Percentiles rank a stretch among this genome's conserved stretches.
Evolutionary conservation across 768 basidiomycete species (phyloP).

Genomic region (Naganishia antarctica): DNA sequence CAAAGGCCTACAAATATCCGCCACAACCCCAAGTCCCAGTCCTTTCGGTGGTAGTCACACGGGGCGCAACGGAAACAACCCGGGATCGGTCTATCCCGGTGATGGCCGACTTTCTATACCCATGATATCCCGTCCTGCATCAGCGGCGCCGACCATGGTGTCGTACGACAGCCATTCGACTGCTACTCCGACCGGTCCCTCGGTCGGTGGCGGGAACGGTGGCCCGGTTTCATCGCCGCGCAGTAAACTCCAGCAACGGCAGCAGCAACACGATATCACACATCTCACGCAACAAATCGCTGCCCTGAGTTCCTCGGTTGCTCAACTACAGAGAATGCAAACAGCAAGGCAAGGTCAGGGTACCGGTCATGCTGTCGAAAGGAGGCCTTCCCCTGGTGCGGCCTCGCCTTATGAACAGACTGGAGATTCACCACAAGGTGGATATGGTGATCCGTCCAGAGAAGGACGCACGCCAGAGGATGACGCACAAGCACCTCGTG

Average conservation of each 20-base stretch:
- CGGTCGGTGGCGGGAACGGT: background rate
- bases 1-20: constrained; percentile 23
- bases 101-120: constrained; percentile 11
- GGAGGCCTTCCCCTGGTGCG: background rate
- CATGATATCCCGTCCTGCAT: background rate
- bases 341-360: constrained; percentile 15
- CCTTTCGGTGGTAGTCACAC: background rate
- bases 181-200: constrained; percentile 2
- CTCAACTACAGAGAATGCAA: constrained; percentile 48
- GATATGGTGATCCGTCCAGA: background rate
- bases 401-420: background rate
- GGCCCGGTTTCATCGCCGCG: background rate
- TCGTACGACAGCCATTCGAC: constrained; percentile 6
- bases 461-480: background rate
- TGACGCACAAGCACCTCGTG: background rate
- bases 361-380: background rate
- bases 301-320: constrained; percentile 43
- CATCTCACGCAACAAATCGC: constrained; percentile 44
- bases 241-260: background rate
- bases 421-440: background rate
- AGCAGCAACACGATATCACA: constrained; percentile 24
- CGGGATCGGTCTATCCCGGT: background rate
- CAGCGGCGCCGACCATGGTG: background rate
- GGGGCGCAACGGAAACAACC: background rate
- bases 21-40: constrained; percentile 9